Evolutionary conservation across 2,329 filamentous ascomycete genomes (phyloP).

Genomic region (Sclerotiophoma versabilis): DNA sequence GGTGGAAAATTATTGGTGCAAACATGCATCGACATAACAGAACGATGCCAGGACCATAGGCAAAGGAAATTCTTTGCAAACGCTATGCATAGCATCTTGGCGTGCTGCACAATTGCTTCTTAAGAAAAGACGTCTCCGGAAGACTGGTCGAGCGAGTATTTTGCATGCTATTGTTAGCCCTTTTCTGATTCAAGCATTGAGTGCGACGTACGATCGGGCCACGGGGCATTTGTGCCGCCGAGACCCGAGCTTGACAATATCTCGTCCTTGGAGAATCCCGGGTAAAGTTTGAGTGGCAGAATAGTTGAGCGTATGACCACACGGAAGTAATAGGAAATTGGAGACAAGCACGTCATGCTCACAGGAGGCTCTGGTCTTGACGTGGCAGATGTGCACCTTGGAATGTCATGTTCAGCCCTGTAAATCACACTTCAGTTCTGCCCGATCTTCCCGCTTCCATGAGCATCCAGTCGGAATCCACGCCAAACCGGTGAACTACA

Average conservation of each 20-base stretch:
- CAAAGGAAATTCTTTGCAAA: background rate
- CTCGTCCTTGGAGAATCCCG: background rate
- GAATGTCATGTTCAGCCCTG: constrained; percentile 10
- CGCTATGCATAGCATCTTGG: background rate
- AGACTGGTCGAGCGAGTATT: background rate
- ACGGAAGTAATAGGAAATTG: background rate
- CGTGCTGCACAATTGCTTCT: background rate
- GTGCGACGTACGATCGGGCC: constrained; percentile 1
- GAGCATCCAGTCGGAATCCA: constrained; percentile 1
- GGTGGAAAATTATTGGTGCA: background rate
- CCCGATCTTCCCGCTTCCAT: background rate
- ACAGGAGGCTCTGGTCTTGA: constrained; percentile 1
- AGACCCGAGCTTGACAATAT: background rate
- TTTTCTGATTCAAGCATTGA: background rate
- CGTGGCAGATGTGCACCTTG: constrained; percentile 14
- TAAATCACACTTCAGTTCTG: constrained; percentile 3
- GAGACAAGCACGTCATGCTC: background rate
- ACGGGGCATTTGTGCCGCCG: constrained; percentile 3
- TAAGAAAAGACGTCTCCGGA: constrained; percentile 5
- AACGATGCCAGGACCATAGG: too few relatives aligned
- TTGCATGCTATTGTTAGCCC: constrained; percentile 5
- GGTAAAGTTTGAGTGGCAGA: background rate
- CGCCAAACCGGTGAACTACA: constrained; percentile 23
- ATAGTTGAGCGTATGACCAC: background rate
- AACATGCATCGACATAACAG: too few relatives aligned